Evolutionary conservation across 2,329 filamentous ascomycete species (phyloP).

Genomic region (Fonsecaea monophora): DNA sequence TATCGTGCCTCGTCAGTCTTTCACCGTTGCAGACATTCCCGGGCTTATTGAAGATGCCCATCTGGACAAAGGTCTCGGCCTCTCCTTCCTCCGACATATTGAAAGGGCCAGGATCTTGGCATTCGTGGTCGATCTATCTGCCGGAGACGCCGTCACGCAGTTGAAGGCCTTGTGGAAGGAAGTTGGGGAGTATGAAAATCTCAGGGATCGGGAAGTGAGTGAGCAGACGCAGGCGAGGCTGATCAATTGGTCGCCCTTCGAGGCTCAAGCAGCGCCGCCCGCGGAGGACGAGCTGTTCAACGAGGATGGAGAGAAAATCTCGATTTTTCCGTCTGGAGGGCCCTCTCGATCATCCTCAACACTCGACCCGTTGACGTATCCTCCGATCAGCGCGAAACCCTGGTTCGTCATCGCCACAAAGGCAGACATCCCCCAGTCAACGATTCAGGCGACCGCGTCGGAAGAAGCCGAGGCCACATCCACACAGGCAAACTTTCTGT

Average conservation of each 20-base stretch:
- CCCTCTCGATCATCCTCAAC: neutral
- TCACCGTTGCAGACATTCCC: slow-evolving; percentile 95
- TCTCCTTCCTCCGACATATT: slow-evolving; percentile 91
- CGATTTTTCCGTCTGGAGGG: slow-evolving; percentile 32
- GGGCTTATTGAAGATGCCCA: slow-evolving; percentile 92
- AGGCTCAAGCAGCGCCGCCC: slow-evolving; percentile 6
- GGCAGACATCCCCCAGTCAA: slow-evolving; percentile 68
- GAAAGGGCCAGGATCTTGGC: slow-evolving; percentile 91
- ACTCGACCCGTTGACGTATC: slow-evolving; percentile 58
- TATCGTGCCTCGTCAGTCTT: slow-evolving; percentile 71
- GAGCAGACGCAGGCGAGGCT: slow-evolving; percentile 67
- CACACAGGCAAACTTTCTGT: slow-evolving; percentile 79
- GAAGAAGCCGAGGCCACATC: slow-evolving; percentile 44
- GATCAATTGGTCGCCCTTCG: slow-evolving; percentile 57
- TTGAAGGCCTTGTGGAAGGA: slow-evolving; percentile 87
- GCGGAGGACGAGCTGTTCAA: slow-evolving; percentile 24
- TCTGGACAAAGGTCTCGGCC: slow-evolving; percentile 85
- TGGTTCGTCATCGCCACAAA: slow-evolving; percentile 97
- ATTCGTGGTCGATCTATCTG: slow-evolving; percentile 86
- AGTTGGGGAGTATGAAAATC: slow-evolving; percentile 83
- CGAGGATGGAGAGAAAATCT: slow-evolving; percentile 34
- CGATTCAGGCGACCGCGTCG: neutral
- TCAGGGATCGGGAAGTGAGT: slow-evolving; percentile 74
- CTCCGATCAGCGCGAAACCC: slow-evolving; percentile 89
- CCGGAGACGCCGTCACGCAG: slow-evolving; percentile 78